Evolutionary conservation across 441 rosid genomes (phyloP).

Genomic region (Pelargonium fulgidum): DNA sequence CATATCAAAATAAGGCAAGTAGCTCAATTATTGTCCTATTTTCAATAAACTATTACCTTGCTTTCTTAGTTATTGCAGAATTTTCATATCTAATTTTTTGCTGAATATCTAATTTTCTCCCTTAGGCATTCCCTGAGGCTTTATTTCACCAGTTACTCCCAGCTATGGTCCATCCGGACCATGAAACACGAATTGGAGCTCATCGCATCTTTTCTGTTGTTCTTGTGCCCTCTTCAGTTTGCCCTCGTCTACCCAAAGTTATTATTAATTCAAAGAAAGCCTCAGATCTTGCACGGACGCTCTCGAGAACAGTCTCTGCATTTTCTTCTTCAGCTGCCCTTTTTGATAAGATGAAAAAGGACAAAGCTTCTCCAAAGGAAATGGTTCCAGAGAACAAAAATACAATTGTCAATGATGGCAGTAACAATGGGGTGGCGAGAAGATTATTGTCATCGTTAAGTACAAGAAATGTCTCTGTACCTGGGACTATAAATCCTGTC

Average conservation of each 20-base stretch:
- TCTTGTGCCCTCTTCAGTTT: conserved; percentile 84
- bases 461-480: conserved; percentile 30
- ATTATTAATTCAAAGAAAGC: conserved; percentile 39
- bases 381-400: conserved; percentile 13
- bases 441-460: conserved; percentile 62
- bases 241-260: conserved; percentile 44
- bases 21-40: conserved; percentile 10
- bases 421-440: conserved; percentile 32
- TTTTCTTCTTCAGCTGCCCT: conserved; percentile 99
- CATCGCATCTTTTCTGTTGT: conserved; percentile 80
- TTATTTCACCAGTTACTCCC: conserved; percentile 76
- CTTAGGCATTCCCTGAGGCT: conserved; percentile 84
- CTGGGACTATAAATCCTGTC: conserved; percentile 21
- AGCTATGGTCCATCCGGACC: conserved; percentile 79
- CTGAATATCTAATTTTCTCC: conserved; percentile 17
- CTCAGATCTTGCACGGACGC: conserved; percentile 54
- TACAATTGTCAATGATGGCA: too few species aligned
- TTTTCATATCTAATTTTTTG: not conserved
- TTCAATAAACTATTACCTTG: conserved; percentile 9
- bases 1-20: conserved; percentile 77
- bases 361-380: conserved; percentile 36
- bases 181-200: conserved; percentile 69
- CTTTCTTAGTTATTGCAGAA: conserved; percentile 8
- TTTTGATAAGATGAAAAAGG: conserved; percentile 75
- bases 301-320: conserved; percentile 91